phyloP scores from a whole-genome alignment of 352 stramenopile genomes.

The Halophytophthora batemanensis region DNA sequence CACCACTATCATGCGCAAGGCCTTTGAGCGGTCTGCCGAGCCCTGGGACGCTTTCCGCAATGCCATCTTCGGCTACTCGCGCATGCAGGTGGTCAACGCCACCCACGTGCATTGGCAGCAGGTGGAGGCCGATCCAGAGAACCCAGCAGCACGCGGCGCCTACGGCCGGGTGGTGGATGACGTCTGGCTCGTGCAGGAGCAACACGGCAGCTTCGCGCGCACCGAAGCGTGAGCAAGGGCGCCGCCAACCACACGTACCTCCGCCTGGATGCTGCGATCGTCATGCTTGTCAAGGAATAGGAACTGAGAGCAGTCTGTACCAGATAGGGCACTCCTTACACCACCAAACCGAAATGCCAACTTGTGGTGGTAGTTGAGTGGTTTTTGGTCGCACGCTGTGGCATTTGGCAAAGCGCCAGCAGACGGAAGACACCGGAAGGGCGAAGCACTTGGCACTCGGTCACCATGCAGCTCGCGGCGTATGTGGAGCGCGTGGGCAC shows the following conservation, averaged over 20 bases:
- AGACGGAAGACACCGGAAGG: neutral
- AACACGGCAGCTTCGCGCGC: constrained; percentile 82
- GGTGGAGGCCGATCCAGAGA: constrained; percentile 77
- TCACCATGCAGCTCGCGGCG: constrained; percentile 49
- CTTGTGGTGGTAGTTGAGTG: too few species aligned
- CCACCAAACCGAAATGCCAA: too few species aligned
- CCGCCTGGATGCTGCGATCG: too few species aligned
- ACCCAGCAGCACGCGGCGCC: constrained; percentile 61
- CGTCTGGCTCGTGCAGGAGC: constrained; percentile 88
- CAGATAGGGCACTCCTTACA: too few species aligned
- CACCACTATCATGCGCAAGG: constrained; percentile 74
- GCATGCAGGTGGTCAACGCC: constrained; percentile 79
- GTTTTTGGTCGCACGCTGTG: too few species aligned
- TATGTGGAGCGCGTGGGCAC: constrained; percentile 61
- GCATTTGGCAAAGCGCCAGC: neutral
- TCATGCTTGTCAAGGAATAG: too few species aligned
- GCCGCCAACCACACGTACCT: too few species aligned
- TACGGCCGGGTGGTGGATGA: constrained; percentile 86
- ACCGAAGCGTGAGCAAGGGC: neutral
- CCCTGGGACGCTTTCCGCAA: constrained; percentile 86
- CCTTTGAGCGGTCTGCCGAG: constrained; percentile 56
- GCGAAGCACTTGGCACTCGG: too few species aligned
- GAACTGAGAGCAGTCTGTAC: too few species aligned
- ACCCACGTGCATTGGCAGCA: constrained; percentile 90
- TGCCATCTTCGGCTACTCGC: constrained; percentile 85